Evolutionary conservation across 2,329 filamentous ascomycete species (phyloP), one percentile per base, ranked within the genome.

Genomic region (Xylaria polymorpha): DNA sequence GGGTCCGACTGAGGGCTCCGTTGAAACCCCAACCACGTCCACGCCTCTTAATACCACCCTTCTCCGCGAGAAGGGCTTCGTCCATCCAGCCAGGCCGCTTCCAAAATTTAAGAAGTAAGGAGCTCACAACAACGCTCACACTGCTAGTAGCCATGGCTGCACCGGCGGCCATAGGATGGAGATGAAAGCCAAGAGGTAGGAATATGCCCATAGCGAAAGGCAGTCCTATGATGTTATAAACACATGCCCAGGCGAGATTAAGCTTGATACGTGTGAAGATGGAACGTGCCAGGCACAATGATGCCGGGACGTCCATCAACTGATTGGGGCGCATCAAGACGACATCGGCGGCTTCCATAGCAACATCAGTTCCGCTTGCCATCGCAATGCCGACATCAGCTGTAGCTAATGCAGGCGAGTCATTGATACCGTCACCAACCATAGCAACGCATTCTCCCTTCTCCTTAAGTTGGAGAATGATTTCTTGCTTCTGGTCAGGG

Each of bases 361-460:
- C 96, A 1, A 99, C 95, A 78, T 98, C 96, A 0, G 96, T 98
- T 66, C 96, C 96, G 8, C 91, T 94, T 5, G 93, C 88, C 81
- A 99, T 93, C 67, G 94, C 94, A 74, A 99, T 97, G 72, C 96
- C 96, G 35, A 98, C 90, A 74, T 97, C 91, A 12, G 96, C 94
- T 0, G 94, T 97, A 0, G 94, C 96, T 12, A 99, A 88, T 0
- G 96, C 96, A 0, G 96, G 96, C 0, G 94, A 97, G 83, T 99
- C 96, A 81, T 99, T 99, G 86, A 99, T 98, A 50, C 96, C 96
- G 80, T 99, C 96, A 61, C 96, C 94, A 15, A 98, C 94, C 96
- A 99, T 99, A 74, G 93, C 96, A 32, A 98, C 93, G 59, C 92
- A 85, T 75, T 94, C 88, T 69, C 94, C 94, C 60, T 85, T 81